phyloP scores from a whole-genome alignment of 306 rosid genomes.

The Boehmeria nivea region DNA sequence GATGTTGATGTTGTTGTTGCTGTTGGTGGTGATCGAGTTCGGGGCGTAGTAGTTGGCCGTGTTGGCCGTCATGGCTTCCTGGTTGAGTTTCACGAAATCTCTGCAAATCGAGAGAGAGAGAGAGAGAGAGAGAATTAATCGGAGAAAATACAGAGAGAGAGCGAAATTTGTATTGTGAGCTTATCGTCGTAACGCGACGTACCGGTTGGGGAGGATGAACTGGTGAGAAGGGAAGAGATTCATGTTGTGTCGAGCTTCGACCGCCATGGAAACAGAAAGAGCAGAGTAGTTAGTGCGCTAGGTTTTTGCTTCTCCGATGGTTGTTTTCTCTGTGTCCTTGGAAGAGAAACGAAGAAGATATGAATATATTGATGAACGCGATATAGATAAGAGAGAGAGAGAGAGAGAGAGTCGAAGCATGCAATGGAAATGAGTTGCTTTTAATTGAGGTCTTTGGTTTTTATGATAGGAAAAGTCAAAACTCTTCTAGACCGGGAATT shows the following conservation, averaged over 20 bases:
- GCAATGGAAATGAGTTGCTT: constrained; percentile 35
- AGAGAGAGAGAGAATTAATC: constrained; percentile 3
- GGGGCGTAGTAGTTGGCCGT: too few relatives aligned
- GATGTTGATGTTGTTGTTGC: too few relatives aligned
- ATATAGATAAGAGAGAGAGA: constrained; percentile 20
- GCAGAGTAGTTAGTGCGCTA: background rate
- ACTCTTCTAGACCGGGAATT: background rate
- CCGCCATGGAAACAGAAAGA: constrained; percentile 46
- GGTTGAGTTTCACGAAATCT: constrained; percentile 33
- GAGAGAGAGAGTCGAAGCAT: too few relatives aligned
- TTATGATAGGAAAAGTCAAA: constrained; percentile 6
- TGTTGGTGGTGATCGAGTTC: too few relatives aligned
- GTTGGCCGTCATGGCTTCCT: constrained; percentile 18
- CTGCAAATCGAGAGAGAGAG: constrained; percentile 24
- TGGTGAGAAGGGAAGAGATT: constrained; percentile 49
- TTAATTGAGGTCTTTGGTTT: background rate
- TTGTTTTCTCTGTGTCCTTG: too few relatives aligned
- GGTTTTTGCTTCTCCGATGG: too few relatives aligned
- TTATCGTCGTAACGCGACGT: background rate
- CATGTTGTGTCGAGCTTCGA: constrained; percentile 56
- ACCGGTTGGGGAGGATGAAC: constrained; percentile 45
- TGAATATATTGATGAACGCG: constrained; percentile 20
- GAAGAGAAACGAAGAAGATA: constrained; percentile 12
- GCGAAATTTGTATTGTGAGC: too few relatives aligned
- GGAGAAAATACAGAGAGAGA: too few relatives aligned